Percentiles rank a stretch among this genome's conserved stretches.
Conservation (phyloP, 1,139 yeast genomes). For the Diutina pseudorugosa region DNA sequence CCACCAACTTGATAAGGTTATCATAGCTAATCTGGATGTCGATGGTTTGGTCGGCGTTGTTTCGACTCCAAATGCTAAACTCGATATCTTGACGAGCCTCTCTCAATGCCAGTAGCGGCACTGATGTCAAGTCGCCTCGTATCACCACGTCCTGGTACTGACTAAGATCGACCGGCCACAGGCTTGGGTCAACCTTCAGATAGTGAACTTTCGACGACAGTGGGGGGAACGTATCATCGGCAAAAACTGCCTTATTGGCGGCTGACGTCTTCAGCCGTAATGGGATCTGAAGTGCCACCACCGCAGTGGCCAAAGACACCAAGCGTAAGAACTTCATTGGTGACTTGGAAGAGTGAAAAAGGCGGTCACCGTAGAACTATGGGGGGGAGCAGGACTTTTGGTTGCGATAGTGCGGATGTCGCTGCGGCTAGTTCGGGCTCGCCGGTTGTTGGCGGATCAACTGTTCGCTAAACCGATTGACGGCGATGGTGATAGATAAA, state of each 20-base stretch:
- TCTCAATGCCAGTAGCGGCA: slow-evolving; percentile 14
- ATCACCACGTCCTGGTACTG: slow-evolving; percentile 36
- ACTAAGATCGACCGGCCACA: slow-evolving; percentile 33
- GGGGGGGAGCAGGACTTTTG: neutral
- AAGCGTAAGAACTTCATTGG: slow-evolving; percentile 1
- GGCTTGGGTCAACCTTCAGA: slow-evolving; percentile 11
- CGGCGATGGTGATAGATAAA: no score
- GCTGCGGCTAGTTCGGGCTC: neutral
- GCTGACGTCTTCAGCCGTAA: slow-evolving; percentile 4
- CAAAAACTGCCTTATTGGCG: neutral
- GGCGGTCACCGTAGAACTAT: neutral
- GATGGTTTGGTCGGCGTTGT: slow-evolving; percentile 13
- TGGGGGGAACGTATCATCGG: neutral
- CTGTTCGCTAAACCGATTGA: neutral
- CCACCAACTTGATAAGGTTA: slow-evolving; percentile 6
- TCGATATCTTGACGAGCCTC: slow-evolving; percentile 18
- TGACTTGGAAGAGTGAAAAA: neutral
- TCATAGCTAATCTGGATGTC: slow-evolving; percentile 23
- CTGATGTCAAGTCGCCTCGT: slow-evolving; percentile 9
- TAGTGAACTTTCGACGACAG: slow-evolving; percentile 13
- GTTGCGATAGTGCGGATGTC: neutral
- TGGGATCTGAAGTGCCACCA: slow-evolving; percentile 8
- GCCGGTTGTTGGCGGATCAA: neutral
- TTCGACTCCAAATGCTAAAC: slow-evolving; percentile 21
- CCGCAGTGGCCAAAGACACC: slow-evolving; percentile 4